Evolutionary conservation across 2,329 filamentous ascomycete genomes (phyloP).

Genomic region (Botryotinia globosa): DNA sequence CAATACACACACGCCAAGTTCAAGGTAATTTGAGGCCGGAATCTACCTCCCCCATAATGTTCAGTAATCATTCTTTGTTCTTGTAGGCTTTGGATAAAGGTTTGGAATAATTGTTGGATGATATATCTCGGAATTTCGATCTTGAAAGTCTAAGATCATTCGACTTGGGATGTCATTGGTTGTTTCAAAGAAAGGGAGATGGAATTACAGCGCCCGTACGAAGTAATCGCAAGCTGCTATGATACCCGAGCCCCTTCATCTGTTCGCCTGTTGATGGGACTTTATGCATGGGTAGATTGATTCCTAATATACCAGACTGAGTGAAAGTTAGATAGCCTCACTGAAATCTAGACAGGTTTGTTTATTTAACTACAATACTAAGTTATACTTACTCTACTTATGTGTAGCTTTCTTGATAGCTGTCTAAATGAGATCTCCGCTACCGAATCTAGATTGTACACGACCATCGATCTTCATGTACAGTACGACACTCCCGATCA

Average conservation of each 20-base stretch:
- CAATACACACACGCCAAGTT: conserved; percentile 5
- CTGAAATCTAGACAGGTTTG: background rate
- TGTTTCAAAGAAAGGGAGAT: background rate
- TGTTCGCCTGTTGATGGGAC: background rate
- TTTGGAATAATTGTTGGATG: background rate
- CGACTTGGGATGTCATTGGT: background rate
- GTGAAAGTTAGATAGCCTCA: background rate
- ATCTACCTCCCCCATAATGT: background rate
- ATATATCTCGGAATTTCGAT: background rate
- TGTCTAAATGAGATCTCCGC: background rate
- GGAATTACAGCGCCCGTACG: background rate
- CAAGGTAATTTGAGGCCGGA: background rate
- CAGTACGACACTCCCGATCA: background rate
- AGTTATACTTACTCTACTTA: background rate
- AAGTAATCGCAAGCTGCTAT: background rate
- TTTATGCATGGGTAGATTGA: too few species aligned
- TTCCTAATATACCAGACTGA: background rate
- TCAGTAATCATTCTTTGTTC: conserved; percentile 8
- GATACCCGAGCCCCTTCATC: conserved; percentile 11
- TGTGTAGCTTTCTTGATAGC: background rate
- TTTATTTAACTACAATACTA: background rate
- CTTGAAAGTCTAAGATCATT: background rate
- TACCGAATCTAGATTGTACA: background rate
- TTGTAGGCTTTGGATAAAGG: background rate
- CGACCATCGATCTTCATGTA: background rate